Evolutionary conservation across 108 stramenopile genomes (phyloP), one percentile per base, ranked within the genome.

Genomic region (Pseudonitzschia pungens): DNA sequence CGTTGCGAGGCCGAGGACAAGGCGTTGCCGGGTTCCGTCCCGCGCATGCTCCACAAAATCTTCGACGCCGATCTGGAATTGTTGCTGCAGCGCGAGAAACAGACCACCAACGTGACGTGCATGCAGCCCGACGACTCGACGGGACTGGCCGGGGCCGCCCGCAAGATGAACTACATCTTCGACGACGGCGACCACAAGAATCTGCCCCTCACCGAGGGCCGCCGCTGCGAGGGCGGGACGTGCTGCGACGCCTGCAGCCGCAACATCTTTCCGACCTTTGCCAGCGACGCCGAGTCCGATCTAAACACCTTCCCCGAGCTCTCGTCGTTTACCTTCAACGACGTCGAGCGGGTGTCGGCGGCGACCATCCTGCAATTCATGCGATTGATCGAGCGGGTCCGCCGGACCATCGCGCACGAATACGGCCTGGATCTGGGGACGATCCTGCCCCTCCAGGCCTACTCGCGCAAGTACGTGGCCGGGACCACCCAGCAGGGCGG

Each of bases 381-480:
- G 14, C 57, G 79, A 20, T 33, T 80, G 29, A 65, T 80, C 36
- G 79, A 80, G 44, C 56, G 79, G 6, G 79, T 80, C 26, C 69
- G 78, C 22, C 54, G 54, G 9, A 55, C 54, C 24, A 80, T 80
- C 36, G 75, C 79, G 4, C 59, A 76, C 36, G 79, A 80, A 44
- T 80, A 80, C 65, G 79, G 79, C 5, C 32, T 80, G 75, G 50
- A 42, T 11, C 51, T 80, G 24, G 42, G 32, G 43, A 80, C 75
- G 8, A 70, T 80, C 43, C 45, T 80, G n/a, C 79, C 79, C 0
- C 24, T 80, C 18, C 79, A 80, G 44, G 79, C 79, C 18, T 80
- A 80, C 56, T 72, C 73, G 28, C 43, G 79, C 16, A 80, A 80
- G 36, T 80, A 80, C 54, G 79, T 80, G 10, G 79, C 79, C 0